These are phyloP conservation scores for Tetrapisispora phaffii DNA, from an alignment of 805 yeast genomes.

Conservation along the genomic window DNA sequence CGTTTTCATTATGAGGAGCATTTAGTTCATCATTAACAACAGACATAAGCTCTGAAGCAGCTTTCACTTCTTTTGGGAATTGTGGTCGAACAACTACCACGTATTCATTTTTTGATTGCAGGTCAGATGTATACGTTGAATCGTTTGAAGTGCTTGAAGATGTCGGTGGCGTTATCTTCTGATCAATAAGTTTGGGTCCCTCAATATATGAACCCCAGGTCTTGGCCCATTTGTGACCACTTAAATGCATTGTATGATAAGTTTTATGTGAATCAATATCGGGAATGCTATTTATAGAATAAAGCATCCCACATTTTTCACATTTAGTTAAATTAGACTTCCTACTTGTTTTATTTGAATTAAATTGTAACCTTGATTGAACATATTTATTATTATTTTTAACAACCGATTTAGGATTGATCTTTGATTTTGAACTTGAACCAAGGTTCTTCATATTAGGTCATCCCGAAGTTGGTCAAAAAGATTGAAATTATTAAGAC, in stretches of 20 bases:
- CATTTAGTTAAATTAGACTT: constrained; percentile 10
- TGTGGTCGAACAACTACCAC: constrained; percentile 32
- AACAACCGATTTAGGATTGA: background rate
- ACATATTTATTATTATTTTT: constrained; percentile 5
- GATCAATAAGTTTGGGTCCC: background rate
- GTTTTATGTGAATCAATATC: constrained; percentile 33
- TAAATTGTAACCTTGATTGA: constrained; percentile 16
- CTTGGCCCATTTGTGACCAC: constrained; percentile 42
- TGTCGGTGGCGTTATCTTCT: constrained; percentile 9
- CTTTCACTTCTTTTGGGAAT: constrained; percentile 24
- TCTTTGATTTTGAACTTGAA: background rate
- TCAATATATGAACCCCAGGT: constrained; percentile 25
- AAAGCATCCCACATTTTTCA: constrained; percentile 24
- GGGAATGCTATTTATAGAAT: constrained; percentile 10
- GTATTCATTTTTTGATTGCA: constrained; percentile 12
- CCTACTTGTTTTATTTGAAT: background rate
- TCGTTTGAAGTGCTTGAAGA: constrained; percentile 6
- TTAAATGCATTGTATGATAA: constrained; percentile 41
- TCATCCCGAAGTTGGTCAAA: background rate
- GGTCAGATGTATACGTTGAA: background rate
- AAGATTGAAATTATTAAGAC: too few species aligned
- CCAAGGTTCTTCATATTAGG: background rate
- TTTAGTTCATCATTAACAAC: constrained; percentile 51
- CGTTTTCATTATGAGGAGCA: constrained; percentile 44
- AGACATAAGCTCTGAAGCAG: constrained; percentile 35